Evolutionary conservation across 164 flowering plant genomes (phyloP).

Genomic region (Pachysandra terminalis): DNA sequence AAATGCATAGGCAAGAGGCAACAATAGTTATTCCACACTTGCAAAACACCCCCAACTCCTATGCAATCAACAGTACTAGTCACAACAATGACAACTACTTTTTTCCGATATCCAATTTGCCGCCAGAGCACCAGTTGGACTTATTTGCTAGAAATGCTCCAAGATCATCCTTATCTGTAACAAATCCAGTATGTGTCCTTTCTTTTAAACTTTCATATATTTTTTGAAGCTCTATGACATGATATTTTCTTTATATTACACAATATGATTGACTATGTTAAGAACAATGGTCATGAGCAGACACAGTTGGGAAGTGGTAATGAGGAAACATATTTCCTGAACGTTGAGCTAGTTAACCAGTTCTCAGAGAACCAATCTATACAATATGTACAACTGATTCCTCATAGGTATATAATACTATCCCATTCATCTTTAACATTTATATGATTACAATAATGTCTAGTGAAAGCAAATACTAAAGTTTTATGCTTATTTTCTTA

Average conservation of each 20-base stretch:
- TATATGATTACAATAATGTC: background rate
- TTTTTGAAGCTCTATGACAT: background rate
- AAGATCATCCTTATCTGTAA: background rate
- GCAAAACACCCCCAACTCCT: background rate
- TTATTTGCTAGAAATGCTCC: background rate
- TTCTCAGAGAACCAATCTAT: background rate
- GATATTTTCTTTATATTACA: too few species aligned
- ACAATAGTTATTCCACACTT: background rate
- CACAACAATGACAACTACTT: background rate
- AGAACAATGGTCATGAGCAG: background rate
- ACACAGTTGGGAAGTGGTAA: background rate
- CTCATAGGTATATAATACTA: background rate
- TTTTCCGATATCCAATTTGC: background rate
- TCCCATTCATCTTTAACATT: background rate
- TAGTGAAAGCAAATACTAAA: background rate
- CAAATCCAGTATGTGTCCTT: background rate
- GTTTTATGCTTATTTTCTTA: background rate
- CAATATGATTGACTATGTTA: background rate
- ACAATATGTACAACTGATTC: background rate
- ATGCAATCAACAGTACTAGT: background rate
- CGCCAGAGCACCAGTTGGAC: background rate
- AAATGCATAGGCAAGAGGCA: background rate
- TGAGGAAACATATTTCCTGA: background rate
- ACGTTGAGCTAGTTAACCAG: background rate
- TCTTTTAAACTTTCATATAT: background rate